A percentile compares a stretch with the other conserved stretches of the same genome.
Conservation (phyloP, 1,284 basidiomycete species). For the Leccinum insolens region DNA sequence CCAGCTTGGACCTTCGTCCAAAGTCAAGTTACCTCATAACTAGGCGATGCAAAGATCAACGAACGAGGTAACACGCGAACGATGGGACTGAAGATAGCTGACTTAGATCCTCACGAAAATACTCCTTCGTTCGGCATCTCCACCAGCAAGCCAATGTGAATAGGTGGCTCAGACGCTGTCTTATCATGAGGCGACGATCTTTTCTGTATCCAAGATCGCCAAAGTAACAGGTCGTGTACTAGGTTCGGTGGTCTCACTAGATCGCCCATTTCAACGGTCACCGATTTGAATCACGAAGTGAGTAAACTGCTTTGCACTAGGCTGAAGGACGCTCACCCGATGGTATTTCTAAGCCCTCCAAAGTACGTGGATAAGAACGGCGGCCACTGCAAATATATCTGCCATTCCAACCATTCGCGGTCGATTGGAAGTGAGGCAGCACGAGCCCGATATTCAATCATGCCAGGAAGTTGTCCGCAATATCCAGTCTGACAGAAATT, state of each 20-base stretch:
- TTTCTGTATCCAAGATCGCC: neutral
- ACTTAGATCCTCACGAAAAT: neutral
- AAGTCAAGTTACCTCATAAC: conserved; percentile 1
- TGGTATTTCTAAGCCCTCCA: neutral
- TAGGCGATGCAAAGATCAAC: neutral
- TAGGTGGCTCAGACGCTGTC: too few relatives aligned
- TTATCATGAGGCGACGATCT: too few relatives aligned
- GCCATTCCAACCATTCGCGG: neutral
- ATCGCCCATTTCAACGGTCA: neutral
- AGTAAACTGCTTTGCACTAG: neutral
- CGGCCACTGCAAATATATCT: neutral
- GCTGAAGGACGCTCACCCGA: neutral
- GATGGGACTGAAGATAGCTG: neutral
- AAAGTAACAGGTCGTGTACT: neutral
- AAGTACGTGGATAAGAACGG: neutral
- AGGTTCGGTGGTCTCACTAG: neutral
- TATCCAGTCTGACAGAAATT: neutral
- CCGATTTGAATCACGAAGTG: neutral
- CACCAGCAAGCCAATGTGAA: neutral
- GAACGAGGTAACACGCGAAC: too few relatives aligned
- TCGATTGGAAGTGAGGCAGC: neutral
- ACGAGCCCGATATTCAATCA: too few relatives aligned
- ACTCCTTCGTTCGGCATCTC: neutral
- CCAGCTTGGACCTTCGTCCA: neutral
- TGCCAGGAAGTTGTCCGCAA: neutral